Base-by-base conservation (phyloP, 352 stramenopile species). In the Globisporangium acanthophoron region DNA sequence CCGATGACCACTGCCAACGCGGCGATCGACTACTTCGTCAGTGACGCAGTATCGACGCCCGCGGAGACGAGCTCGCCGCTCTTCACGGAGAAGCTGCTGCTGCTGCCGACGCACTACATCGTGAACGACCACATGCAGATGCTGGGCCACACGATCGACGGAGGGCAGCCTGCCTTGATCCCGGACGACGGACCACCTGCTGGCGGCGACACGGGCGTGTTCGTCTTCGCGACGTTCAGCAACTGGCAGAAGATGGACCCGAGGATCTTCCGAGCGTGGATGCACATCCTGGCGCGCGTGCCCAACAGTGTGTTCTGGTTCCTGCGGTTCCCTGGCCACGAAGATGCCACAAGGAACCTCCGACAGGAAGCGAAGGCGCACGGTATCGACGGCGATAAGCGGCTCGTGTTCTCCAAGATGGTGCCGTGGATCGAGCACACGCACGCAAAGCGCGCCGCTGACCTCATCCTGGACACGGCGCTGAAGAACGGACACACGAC, bases 201-300 rank as follows among this genome's bases (percentile, higher is more conserved):
- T 50, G 15, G 24, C 5, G 58, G 11, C 5, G 47, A 64, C 39
- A 31, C 15, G 41, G 52, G 41, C 55, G 39, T 62, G 16, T 83
- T 95, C 33, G 70, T 90, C 0, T 93, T 96, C 49, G 84, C 82
- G 16, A 88, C 80, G 15, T 91, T 96, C 60, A 93, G 82, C 69
- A 92, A 94, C 59, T 93, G 80, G 75, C 84, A 92, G 66, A 96
- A 96, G 71, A 90, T 96, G 62, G 80, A 94, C 44, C 79, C 85
- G 1, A 61, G 45, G 18, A 56, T 91, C 29, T 94, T 93, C 61
- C 64, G 61, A 16, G 77, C 76, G 16, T 96, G 85, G 85, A 93
- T 92, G 83, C 65, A 80, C 35, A 88, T 94, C 45, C 48, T 96
- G 21, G 53, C 60, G 5, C 79, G 80, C 35, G 75, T 92, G n/a